Conservation (phyloP, 257 asterid genomes). For the Rhazya stricta region DNA sequence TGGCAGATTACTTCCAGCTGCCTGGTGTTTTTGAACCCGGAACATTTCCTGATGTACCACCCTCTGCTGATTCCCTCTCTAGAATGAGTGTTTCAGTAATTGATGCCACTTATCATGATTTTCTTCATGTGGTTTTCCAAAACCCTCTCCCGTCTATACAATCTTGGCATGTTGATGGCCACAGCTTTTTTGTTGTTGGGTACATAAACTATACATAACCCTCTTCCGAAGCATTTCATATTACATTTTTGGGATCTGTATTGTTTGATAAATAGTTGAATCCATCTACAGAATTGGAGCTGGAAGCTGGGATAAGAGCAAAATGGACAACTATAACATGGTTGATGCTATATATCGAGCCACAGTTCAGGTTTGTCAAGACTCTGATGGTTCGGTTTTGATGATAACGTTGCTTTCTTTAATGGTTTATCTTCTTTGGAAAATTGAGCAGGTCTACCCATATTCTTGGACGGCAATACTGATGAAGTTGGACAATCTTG, state of each 20-base stretch:
- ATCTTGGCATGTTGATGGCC: conserved; percentile 37
- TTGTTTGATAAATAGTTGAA: neutral
- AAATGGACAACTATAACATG: conserved; percentile 28
- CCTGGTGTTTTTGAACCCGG: conserved; percentile 14
- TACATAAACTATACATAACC: neutral
- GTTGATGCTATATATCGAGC: conserved; percentile 32
- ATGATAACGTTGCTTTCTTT: neutral
- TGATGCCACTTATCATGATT: conserved; percentile 23
- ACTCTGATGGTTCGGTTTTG: neutral
- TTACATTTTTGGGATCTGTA: neutral
- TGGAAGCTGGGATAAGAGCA: conserved; percentile 15
- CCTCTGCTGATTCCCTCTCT: neutral
- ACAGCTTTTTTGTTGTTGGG: conserved; percentile 38
- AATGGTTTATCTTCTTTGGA: neutral
- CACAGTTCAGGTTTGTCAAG: conserved; percentile 29
- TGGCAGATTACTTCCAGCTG: conserved; percentile 28
- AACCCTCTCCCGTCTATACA: conserved; percentile 19
- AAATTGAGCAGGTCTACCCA: conserved; percentile 30
- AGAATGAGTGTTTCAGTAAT: conserved; percentile 22
- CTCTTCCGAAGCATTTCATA: neutral
- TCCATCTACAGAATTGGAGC: conserved; percentile 22
- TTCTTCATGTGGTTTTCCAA: conserved; percentile 26
- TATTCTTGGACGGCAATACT: conserved; percentile 28
- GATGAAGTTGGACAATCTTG: conserved; percentile 27
- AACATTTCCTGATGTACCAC: conserved; percentile 13